phyloP scores from a whole-genome alignment of 2,329 filamentous ascomycete genomes.

The Beauveria pseudobassiana region DNA sequence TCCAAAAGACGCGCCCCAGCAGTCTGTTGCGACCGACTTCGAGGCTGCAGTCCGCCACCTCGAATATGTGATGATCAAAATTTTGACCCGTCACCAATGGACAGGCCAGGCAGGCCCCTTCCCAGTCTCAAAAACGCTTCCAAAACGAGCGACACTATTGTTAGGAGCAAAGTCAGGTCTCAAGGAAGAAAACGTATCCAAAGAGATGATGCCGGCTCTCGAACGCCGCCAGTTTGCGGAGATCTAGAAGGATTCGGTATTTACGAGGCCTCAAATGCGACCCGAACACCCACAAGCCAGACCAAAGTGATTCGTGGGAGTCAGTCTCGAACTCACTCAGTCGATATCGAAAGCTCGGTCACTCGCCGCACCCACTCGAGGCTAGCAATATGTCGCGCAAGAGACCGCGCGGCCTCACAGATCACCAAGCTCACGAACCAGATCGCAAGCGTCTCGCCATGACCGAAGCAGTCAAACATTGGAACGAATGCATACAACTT shows the following conservation, averaged over 20 bases:
- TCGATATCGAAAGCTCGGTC: not conserved
- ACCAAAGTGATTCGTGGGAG: not conserved
- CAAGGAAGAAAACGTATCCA: no score
- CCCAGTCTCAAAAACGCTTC: not conserved
- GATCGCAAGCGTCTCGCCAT: slow-evolving; percentile 10
- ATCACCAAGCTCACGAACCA: not conserved
- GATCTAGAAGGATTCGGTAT: slow-evolving; percentile 4
- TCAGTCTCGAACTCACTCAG: not conserved
- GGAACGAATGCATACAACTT: slow-evolving; percentile 10
- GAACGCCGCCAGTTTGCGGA: not conserved
- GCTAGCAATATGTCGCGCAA: slow-evolving; percentile 8
- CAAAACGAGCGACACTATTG: not conserved
- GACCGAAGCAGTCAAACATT: slow-evolving; percentile 17
- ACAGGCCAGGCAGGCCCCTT: not conserved
- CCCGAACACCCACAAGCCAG: not conserved
- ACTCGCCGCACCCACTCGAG: not conserved
- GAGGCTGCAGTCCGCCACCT: not conserved
- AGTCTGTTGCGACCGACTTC: not conserved
- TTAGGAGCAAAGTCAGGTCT: no score
- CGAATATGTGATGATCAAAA: not conserved
- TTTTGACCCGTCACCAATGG: not conserved
- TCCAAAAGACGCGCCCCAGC: not conserved
- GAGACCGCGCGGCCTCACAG: not conserved
- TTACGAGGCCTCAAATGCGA: not conserved
- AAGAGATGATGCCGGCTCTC: not conserved